Conservation (phyloP, 768 basidiomycete genomes). For the Kwoniella europaea region DNA sequence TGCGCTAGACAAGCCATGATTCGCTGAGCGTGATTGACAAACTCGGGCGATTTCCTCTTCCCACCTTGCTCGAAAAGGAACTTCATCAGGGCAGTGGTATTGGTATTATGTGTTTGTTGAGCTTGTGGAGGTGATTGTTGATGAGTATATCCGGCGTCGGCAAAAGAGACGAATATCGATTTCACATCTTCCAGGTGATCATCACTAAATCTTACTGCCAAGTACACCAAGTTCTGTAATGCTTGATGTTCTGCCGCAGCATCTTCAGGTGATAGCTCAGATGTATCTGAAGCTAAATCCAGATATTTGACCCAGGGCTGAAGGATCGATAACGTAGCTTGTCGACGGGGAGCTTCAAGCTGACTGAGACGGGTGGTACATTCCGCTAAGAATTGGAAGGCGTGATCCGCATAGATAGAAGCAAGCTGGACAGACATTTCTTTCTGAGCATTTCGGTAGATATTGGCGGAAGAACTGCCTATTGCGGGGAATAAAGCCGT, state of each 20-base stretch:
- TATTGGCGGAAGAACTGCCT: conserved; percentile 72
- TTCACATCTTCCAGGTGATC: conserved; percentile 79
- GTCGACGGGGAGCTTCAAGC: conserved; percentile 64
- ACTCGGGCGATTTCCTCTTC: conserved; percentile 77
- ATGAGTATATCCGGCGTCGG: conserved; percentile 68
- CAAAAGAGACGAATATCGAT: conserved; percentile 76
- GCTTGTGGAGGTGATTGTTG: conserved; percentile 6
- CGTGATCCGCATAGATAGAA: conserved; percentile 71
- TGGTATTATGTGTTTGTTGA: conserved; percentile 57
- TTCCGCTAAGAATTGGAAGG: conserved; percentile 68
- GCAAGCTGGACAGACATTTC: conserved; percentile 78
- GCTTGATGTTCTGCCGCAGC: conserved; percentile 64
- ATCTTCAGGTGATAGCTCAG: conserved; percentile 60
- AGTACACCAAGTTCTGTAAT: conserved; percentile 79
- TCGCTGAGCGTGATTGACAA: conserved; percentile 77
- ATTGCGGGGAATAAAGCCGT: conserved; percentile 75
- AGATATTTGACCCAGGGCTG: conserved; percentile 83
- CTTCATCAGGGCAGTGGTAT: conserved; percentile 77
- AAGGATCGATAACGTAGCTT: conserved; percentile 72
- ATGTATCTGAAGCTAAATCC: conserved; percentile 67
- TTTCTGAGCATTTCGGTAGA: conserved; percentile 80
- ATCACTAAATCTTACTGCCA: conserved; percentile 76
- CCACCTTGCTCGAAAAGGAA: conserved; percentile 88
- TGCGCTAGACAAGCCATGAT: conserved; percentile 84
- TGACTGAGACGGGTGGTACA: conserved; percentile 75